phyloP scores from a whole-genome alignment of 2,329 filamentous ascomycete species.

The Sclerotinia nivalis region DNA sequence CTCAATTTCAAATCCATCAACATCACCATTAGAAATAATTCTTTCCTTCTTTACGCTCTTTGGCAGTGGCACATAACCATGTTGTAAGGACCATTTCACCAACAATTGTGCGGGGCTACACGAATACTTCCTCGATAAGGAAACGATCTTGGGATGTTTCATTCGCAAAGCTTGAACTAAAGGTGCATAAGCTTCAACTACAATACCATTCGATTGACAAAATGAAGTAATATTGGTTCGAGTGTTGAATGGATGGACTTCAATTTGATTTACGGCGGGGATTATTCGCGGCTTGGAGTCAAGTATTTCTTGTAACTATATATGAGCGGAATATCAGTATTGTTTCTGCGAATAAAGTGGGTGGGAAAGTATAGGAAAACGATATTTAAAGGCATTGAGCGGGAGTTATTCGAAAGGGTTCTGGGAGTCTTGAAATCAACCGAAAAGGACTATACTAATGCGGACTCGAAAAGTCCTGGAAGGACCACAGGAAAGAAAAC shows the following conservation, averaged over 20 bases:
- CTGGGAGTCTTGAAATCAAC: background rate
- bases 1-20: conserved; percentile 61
- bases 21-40: conserved; percentile 64
- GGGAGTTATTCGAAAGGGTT: background rate
- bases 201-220: conserved; percentile 65
- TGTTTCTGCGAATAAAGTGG: background rate
- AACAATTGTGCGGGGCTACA: conserved; percentile 74
- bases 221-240: conserved; percentile 64
- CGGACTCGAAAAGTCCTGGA: background rate
- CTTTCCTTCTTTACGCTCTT: conserved; percentile 67
- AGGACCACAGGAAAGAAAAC: conserved; percentile 38
- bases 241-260: conserved; percentile 82
- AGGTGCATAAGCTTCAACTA: conserved; percentile 78
- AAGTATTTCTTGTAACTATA: conserved; percentile 39
- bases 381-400: no score
- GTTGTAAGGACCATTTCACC: conserved; percentile 75
- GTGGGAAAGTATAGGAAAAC: background rate
- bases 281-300: conserved; percentile 51
- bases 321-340: background rate
- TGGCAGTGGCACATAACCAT: conserved; percentile 70
- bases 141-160: conserved; percentile 62
- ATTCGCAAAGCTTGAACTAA: conserved; percentile 71
- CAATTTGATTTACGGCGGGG: conserved; percentile 77
- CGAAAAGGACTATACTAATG: background rate
- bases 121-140: conserved; percentile 65